A percentile compares a stretch with the other conserved stretches of the same genome.
phyloP scores from a whole-genome alignment of 225 moss, liverwort and hornwort species.

The Climacium dendroides region DNA sequence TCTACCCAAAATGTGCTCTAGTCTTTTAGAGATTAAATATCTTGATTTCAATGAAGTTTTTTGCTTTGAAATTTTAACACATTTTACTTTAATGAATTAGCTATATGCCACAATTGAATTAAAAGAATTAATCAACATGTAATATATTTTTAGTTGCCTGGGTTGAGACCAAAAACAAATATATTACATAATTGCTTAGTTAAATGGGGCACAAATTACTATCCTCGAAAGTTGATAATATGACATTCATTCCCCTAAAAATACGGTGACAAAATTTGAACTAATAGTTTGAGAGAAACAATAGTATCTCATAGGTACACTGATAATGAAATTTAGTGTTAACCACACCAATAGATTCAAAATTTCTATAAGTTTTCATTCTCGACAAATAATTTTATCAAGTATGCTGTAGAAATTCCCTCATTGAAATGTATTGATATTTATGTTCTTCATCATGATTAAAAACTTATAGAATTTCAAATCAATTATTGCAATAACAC shows the following conservation, averaged over 20 bases:
- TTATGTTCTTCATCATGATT: neutral
- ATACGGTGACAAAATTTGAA: neutral
- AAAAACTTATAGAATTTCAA: neutral
- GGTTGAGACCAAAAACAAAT: too few relatives aligned
- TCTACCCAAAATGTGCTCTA: too few relatives aligned
- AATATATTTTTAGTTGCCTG: too few relatives aligned
- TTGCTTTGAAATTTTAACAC: too few relatives aligned
- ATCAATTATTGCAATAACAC: neutral
- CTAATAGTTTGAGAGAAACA: neutral
- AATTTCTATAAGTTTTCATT: neutral
- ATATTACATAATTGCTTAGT: too few relatives aligned
- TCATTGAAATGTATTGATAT: neutral
- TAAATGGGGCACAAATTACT: too few relatives aligned
- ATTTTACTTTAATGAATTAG: neutral
- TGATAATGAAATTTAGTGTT: neutral
- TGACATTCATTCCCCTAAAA: rapidly evolving
- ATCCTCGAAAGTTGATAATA: rapidly evolving
- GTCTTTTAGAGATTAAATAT: too few relatives aligned
- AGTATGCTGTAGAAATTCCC: rapidly evolving
- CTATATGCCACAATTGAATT: too few relatives aligned
- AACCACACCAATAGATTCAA: neutral
- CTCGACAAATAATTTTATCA: neutral
- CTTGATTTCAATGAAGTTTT: too few relatives aligned
- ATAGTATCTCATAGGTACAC: neutral
- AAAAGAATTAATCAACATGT: too few relatives aligned